These are phyloP conservation scores for Parasitella parasitica DNA, from an alignment of 371 early-diverging fungal genomes.

Conservation along the genomic window DNA sequence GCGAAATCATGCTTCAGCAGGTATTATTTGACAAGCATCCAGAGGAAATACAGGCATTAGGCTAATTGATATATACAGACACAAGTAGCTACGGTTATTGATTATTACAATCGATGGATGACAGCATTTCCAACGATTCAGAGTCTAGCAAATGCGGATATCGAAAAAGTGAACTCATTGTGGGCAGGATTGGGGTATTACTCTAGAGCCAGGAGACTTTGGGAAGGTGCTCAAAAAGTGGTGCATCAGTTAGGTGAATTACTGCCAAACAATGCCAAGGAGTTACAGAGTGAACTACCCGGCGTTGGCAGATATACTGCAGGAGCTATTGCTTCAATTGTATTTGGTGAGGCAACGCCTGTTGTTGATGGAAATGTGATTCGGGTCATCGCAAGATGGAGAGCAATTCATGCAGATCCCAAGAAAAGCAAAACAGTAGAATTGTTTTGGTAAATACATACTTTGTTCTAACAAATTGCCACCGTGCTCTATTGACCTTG, in stretches of 20 bases:
- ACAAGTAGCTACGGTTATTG: constrained; percentile 74
- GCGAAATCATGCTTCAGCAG: constrained; percentile 87
- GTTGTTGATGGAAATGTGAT: constrained; percentile 86
- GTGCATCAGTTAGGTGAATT: constrained; percentile 55
- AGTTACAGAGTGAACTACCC: constrained; percentile 64
- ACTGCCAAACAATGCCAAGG: constrained; percentile 58
- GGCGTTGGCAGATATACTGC: constrained; percentile 73
- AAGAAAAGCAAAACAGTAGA: constrained; percentile 60
- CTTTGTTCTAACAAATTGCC: not conserved
- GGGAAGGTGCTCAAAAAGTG: constrained; percentile 70
- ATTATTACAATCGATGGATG: constrained; percentile 79
- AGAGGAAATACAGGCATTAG: not conserved
- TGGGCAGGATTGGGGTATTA: constrained; percentile 90
- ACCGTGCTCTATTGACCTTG: not conserved
- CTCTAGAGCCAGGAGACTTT: constrained; percentile 71
- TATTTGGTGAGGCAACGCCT: constrained; percentile 61
- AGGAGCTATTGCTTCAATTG: constrained; percentile 78
- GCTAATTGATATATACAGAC: constrained; percentile 37
- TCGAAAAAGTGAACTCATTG: constrained; percentile 69
- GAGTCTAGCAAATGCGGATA: constrained; percentile 65
- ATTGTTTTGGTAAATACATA: constrained; percentile 57
- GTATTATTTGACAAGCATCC: constrained; percentile 13
- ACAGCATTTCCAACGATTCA: constrained; percentile 71
- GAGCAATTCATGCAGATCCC: constrained; percentile 73
- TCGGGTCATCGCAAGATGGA: constrained; percentile 69